Conservation (phyloP, 2,329 filamentous ascomycete genomes). For the Fusarium duplospermum region DNA sequence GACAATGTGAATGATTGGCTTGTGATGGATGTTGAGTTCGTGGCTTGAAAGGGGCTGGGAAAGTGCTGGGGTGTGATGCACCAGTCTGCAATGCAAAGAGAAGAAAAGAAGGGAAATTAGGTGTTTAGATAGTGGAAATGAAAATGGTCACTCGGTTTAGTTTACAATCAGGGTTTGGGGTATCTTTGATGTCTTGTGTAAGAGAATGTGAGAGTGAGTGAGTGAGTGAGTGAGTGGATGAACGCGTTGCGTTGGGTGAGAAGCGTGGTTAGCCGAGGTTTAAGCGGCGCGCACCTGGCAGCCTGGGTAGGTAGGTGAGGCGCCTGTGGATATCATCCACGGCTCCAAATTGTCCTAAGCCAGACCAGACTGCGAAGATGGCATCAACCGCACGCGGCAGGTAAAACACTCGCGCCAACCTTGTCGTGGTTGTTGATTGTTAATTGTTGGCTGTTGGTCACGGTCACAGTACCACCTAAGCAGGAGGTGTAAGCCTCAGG, state of each 20-base stretch:
- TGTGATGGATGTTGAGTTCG: neutral
- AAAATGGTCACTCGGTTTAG: neutral
- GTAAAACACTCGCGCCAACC: no score
- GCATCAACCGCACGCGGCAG: no score
- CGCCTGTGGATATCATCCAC: no score
- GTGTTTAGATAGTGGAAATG: neutral
- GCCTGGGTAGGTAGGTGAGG: no score
- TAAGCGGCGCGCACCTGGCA: conserved; percentile 19
- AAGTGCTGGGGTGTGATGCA: no score
- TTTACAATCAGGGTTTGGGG: neutral
- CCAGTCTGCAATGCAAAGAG: neutral
- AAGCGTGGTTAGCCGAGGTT: conserved; percentile 19
- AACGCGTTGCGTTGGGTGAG: neutral
- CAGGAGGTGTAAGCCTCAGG: no score
- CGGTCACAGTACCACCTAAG: no score
- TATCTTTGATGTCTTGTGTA: neutral
- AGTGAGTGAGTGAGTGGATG: neutral
- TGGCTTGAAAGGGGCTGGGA: neutral
- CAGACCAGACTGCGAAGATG: no score
- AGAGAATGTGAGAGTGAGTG: neutral
- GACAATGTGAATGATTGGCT: neutral
- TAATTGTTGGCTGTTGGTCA: no score
- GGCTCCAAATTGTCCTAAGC: no score
- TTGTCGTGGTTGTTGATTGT: no score
- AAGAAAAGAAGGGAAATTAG: neutral